A percentile compares a stretch with the other conserved stretches of the same genome.
phyloP scores from a whole-genome alignment of 2,329 filamentous ascomycete genomes.

The Bipolaris zeicola region DNA sequence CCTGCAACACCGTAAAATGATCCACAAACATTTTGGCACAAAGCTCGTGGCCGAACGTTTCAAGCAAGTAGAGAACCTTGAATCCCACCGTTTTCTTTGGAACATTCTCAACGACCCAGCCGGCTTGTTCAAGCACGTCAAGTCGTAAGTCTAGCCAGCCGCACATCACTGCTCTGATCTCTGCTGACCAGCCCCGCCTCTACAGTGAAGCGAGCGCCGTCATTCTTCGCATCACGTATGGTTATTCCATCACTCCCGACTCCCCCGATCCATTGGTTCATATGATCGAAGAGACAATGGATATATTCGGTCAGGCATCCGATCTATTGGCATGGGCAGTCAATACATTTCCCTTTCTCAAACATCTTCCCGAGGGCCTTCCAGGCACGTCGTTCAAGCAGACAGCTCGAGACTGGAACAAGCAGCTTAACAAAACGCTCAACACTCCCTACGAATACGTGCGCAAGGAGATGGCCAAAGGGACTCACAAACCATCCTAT shows the following conservation, averaged over 20 bases:
- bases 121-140: not conserved
- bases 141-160: not conserved
- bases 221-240: not conserved
- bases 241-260: not conserved
- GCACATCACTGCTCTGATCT: not conserved
- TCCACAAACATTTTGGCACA: not conserved
- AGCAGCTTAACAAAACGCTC: not conserved
- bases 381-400: not conserved
- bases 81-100: not conserved
- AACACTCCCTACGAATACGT: not conserved
- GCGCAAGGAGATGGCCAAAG: not conserved
- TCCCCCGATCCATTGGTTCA: not conserved
- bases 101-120: not conserved
- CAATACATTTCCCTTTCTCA: not conserved
- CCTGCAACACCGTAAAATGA: not conserved
- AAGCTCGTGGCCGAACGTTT: not conserved
- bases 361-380: not conserved
- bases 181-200: not conserved
- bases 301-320: not conserved
- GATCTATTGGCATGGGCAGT: not conserved
- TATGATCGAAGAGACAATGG: not conserved
- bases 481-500: not conserved
- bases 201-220: not conserved
- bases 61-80: not conserved
- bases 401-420: not conserved